Percentiles rank a stretch among this genome's conserved stretches.
phyloP scores from a whole-genome alignment of 306 rosid species.

The Vachellia pachyceras region DNA sequence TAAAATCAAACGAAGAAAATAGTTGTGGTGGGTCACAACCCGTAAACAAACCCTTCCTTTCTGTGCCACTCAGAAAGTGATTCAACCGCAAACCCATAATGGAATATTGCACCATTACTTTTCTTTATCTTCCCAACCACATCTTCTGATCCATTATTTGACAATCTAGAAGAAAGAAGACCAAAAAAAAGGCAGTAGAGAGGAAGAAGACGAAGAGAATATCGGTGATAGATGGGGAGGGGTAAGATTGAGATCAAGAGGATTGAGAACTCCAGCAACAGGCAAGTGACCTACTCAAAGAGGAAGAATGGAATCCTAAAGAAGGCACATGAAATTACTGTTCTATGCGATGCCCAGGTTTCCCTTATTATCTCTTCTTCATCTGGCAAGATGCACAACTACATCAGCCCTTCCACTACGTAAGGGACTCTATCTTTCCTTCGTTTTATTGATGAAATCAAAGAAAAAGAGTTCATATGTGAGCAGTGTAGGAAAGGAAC shows the following conservation, averaged over 20 bases:
- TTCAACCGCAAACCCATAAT: conserved; percentile 54
- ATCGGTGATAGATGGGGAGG: conserved; percentile 64
- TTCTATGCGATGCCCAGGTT: conserved; percentile 80
- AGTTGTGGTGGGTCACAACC: conserved; percentile 48
- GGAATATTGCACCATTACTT: conserved; percentile 46
- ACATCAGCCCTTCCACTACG: conserved; percentile 67
- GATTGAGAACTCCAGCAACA: conserved; percentile 78
- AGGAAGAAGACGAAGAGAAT: not conserved
- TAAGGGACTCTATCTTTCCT: conserved; percentile 25
- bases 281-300: conserved; percentile 81
- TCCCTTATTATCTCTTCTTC: conserved; percentile 60
- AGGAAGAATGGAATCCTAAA: conserved; percentile 74
- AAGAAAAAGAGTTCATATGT: not conserved
- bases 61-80: conserved; percentile 68
- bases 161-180: conserved; percentile 22
- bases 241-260: conserved; percentile 93
- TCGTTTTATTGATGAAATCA: not conserved
- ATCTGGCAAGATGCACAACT: conserved; percentile 66
- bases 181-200: not conserved
- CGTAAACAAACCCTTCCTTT: conserved; percentile 48
- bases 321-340: conserved; percentile 80
- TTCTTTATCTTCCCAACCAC: conserved; percentile 24
- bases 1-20: conserved; percentile 36
- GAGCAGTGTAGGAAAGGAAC: not conserved
- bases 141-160: conserved; percentile 23